phyloP scores from a whole-genome alignment of 1,284 basidiomycete species.

The Moniliophthora roreri region DNA sequence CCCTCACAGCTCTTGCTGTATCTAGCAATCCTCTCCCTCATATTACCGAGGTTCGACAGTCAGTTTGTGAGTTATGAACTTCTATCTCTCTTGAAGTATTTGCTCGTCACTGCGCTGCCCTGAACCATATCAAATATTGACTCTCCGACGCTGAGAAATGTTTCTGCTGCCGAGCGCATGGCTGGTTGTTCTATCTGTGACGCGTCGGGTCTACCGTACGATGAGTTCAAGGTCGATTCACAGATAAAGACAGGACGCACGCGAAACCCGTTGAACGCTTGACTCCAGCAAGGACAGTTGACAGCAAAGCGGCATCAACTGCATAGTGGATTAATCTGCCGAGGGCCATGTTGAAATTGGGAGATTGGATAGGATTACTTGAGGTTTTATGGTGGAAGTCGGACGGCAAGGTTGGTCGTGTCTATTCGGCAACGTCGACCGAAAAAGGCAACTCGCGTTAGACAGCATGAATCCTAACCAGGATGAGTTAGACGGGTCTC shows the following conservation, averaged over 20 bases:
- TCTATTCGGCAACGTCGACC: too few relatives aligned
- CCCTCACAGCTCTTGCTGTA: too few relatives aligned
- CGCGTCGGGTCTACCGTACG: slow-evolving; percentile 67
- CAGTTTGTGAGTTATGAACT: background rate
- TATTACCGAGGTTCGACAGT: background rate
- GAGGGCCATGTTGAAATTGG: slow-evolving; percentile 56
- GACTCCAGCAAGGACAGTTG: slow-evolving; percentile 90
- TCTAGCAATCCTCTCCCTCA: background rate
- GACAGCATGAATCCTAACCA: too few relatives aligned
- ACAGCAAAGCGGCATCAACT: slow-evolving; percentile 83
- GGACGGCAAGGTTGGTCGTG: too few relatives aligned
- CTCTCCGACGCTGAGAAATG: slow-evolving; percentile 87
- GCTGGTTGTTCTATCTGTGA: slow-evolving; percentile 74
- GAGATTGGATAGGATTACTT: background rate
- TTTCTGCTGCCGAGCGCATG: slow-evolving; percentile 72
- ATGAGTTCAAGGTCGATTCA: background rate
- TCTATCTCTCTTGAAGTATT: slow-evolving; percentile 56
- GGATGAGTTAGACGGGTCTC: too few relatives aligned
- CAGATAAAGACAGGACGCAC: slow-evolving; percentile 51
- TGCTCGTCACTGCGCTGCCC: slow-evolving; percentile 77
- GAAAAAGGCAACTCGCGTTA: background rate
- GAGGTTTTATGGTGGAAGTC: background rate
- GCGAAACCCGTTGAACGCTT: slow-evolving; percentile 87
- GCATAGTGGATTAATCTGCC: slow-evolving; percentile 85
- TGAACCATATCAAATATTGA: slow-evolving; percentile 84